Base-by-base conservation (phyloP, 108 stramenopile genomes). In the Schizochytrium sp. region DNA sequence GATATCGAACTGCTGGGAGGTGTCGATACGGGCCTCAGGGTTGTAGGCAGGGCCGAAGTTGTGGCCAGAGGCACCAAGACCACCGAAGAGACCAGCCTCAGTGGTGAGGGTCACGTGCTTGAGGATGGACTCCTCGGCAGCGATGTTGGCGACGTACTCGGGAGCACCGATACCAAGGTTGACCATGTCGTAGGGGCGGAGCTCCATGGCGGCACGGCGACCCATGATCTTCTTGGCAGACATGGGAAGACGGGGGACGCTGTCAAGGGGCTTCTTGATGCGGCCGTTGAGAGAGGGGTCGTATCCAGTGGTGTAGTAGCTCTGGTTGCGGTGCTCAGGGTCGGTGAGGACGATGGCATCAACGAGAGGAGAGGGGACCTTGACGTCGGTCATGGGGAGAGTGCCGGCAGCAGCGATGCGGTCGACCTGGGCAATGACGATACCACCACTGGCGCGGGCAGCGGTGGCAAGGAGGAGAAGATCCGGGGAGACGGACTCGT, bases 121-220 rank as follows among this genome's bases (percentile, higher is more conserved):
- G 15, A 95, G 89, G 90, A 94, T 93, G 42, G 92, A 94, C 91
- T 96, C 96, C 89, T 96, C 96, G n/a, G 92, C 90, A 15, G 96
- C 95, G 45, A 96, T 93, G 46, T 60, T 61, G 40, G 96, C 96
- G 46, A 96, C 94, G 28, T 95, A 95, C 57, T 96, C 96, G 3
- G 96, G 96, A 17, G 95, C 60, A 13, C 96, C 96, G 72, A 96
- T 96, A 12, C 96, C 96, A 7, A 96, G 91, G 76, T 96, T 96
- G 3, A 96, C 92, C 64, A 69, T 69, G 87, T 94, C 90, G 46
- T 94, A 92, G 0, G 95, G 95, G 46, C 90, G 88, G 10, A 96
- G 89, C 45, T 83, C 91, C 47, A 95, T 91, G 60, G 91, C 92
- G 8, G 96, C 96, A 15, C 96, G 88, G 41, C 96, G 90, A 10